Percentiles rank a stretch among this genome's conserved stretches.
These are phyloP conservation scores for Chenopodium suecicum DNA, from an alignment of 148 eudicot genomes.

Conservation along the genomic window DNA sequence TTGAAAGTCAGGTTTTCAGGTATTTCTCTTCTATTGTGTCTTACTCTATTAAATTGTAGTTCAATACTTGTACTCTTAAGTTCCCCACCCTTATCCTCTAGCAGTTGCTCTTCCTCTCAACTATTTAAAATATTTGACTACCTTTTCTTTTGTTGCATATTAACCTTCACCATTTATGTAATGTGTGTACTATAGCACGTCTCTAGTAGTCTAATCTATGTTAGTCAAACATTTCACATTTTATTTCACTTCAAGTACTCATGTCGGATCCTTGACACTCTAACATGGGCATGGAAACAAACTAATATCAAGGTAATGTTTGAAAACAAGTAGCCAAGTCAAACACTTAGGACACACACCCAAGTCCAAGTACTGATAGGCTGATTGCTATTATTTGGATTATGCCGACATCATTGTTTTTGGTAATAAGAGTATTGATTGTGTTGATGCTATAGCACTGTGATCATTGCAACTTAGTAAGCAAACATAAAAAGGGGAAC, in stretches of 20 bases:
- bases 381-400: background rate
- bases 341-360: too few species aligned
- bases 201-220: too few species aligned
- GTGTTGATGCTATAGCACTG: background rate
- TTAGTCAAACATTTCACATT: too few species aligned
- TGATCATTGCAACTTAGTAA: too few species aligned
- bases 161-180: background rate
- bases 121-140: background rate
- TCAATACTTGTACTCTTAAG: background rate
- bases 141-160: background rate
- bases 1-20: background rate
- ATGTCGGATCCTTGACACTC: too few species aligned
- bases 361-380: too few species aligned
- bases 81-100: background rate
- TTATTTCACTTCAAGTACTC: too few species aligned
- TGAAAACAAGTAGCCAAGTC: too few species aligned
- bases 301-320: too few species aligned
- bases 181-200: background rate
- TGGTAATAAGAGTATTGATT: background rate
- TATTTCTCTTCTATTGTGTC: background rate
- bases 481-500: background rate
- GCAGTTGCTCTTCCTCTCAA: background rate
- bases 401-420: too few species aligned
- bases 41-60: background rate
- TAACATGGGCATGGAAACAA: too few species aligned